Base-by-base conservation (phyloP, 164 flowering plant species). In the Dillenia turbinata region DNA sequence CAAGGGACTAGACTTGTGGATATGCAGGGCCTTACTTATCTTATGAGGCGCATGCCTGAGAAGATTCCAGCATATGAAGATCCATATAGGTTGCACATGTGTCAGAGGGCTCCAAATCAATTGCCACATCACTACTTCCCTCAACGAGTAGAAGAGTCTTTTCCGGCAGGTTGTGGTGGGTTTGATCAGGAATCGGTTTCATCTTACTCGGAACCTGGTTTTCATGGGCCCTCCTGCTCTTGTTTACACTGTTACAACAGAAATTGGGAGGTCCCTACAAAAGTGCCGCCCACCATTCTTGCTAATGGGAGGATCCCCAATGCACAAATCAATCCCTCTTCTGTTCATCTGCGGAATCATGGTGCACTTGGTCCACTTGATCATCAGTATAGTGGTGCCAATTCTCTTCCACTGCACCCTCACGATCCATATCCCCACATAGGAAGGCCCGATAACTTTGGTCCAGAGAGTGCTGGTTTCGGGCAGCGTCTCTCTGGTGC, bases 161-260 rank as follows among this genome's bases (percentile, higher is more conserved):
- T 54, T 59, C 68, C 79, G 22, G 79, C 83, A 54, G 76, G 70
- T 2, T 74, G 69, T 59, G 15, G 64, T 52, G 85, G 75, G 48
- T 16, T 62, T 19, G 74, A 66, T 51, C 57, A 69, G 2, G 83
- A 73, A 33, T 48, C 68, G 10, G 61, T 63, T 66, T 76, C 67
- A 17, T 75, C 81, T 2, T 78, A 73, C 69, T 71, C 72, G 9
- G 71, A 74, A 60, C 58, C 78, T 22, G 61, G 66, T 58, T 72
- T 71, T 68, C 89, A 85, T 63, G 88, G 79, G 24, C 78, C 83
- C 49, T 54, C 84, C 9, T 87, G 92, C 73, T 73, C 84, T 66
- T 89, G 94, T 65, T 67, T 66, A 44, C 78, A 71, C 16, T 89
- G 92, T 66, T 76, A 65, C 76, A 73, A 75, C 44, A 78, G 67